A percentile compares a stretch with the other conserved stretches of the same genome.
Evolutionary conservation across 305 asterid species (phyloP).

Genomic region (Solanum hybrid): DNA sequence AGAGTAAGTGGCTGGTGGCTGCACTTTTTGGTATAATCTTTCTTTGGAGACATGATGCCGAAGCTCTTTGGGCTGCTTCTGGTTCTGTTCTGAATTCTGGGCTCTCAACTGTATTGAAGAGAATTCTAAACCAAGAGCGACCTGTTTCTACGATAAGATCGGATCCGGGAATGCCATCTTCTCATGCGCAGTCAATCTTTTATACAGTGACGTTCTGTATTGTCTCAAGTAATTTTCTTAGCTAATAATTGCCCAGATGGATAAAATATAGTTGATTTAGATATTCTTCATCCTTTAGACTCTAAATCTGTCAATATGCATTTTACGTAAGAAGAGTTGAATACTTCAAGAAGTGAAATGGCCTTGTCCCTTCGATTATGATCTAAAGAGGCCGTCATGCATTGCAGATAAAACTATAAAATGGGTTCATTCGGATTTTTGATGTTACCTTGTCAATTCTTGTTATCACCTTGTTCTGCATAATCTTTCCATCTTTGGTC

Average conservation of each 20-base stretch:
- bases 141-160: constrained; percentile 54
- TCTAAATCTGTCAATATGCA: background rate
- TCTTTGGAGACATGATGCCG: constrained; percentile 64
- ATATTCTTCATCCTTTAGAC: background rate
- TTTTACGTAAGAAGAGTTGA: background rate
- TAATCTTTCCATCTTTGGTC: background rate
- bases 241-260: background rate
- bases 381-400: background rate
- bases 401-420: background rate
- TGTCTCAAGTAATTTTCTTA: constrained; percentile 39
- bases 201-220: constrained; percentile 28
- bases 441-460: background rate
- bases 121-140: constrained; percentile 63
- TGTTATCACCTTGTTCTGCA: background rate
- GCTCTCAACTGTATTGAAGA: constrained; percentile 45
- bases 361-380: background rate
- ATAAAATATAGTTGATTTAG: background rate
- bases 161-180: constrained; percentile 96
- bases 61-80: constrained; percentile 54
- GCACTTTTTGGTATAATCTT: constrained; percentile 26
- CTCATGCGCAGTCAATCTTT: constrained; percentile 76
- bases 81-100: constrained; percentile 49
- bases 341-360: background rate
- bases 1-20: constrained; percentile 77
- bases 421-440: background rate